Conservation (phyloP, 257 asterid genomes). For the Schizonepeta tenuifolia region DNA sequence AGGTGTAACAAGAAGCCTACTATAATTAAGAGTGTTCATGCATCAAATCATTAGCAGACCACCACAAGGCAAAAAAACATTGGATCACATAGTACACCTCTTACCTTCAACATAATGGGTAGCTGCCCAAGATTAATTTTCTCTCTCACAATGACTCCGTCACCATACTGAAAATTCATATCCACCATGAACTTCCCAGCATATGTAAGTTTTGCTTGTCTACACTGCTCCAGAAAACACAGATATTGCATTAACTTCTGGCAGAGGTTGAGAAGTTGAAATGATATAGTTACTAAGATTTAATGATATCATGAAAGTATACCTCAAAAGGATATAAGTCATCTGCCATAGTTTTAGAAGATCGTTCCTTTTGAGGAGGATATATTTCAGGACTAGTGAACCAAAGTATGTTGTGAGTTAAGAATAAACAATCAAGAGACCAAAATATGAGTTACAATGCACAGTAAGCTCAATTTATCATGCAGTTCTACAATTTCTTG, state of each 20-base stretch:
- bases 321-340: conserved; percentile 87
- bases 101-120: conserved; percentile 93
- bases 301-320: conserved; percentile 22
- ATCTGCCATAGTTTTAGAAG: conserved; percentile 45
- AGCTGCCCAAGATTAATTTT: conserved; percentile 67
- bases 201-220: conserved; percentile 89
- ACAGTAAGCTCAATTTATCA: neutral
- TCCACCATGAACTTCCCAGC: conserved; percentile 71
- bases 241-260: conserved; percentile 19
- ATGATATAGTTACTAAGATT: neutral
- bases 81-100: neutral
- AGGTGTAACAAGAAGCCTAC: too few species aligned
- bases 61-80: too few species aligned
- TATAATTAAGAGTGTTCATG: too few species aligned
- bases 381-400: conserved; percentile 61
- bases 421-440: conserved; percentile 42
- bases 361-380: conserved; percentile 74
- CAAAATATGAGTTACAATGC: conserved; percentile 15
- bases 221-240: conserved; percentile 67
- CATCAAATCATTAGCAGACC: too few species aligned
- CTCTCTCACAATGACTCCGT: conserved; percentile 64
- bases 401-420: conserved; percentile 73
- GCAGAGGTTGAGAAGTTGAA: conserved; percentile 16
- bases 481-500: too few species aligned
- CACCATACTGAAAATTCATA: conserved; percentile 61